Conservation (phyloP, 2,329 filamentous ascomycete genomes). For the Ophiocordyceps polyrhachis-furcata region DNA sequence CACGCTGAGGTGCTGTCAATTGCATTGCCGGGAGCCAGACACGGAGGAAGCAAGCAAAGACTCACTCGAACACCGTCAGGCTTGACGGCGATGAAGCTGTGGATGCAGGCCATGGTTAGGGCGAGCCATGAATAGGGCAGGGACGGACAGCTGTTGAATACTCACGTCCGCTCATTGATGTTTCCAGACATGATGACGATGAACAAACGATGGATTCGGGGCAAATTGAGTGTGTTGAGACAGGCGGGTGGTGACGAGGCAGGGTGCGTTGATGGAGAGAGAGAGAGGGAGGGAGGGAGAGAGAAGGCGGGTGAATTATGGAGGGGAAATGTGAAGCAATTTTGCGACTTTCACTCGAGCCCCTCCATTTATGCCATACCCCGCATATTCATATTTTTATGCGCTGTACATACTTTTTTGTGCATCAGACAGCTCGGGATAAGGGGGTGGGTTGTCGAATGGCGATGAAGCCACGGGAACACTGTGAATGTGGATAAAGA, state of each 20-base stretch:
- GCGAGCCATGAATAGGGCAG: slow-evolving; percentile 10
- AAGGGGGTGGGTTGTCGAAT: no score
- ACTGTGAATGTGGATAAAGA: no score
- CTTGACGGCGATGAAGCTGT: slow-evolving; percentile 99
- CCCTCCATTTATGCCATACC: neutral
- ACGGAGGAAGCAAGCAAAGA: neutral
- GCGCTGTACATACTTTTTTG: no score
- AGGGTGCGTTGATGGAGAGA: neutral
- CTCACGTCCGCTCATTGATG: slow-evolving; percentile 65
- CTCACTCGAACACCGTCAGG: slow-evolving; percentile 96
- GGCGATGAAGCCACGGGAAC: no score
- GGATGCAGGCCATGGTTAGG: slow-evolving; percentile 6
- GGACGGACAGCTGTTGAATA: slow-evolving; percentile 9
- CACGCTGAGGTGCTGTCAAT: slow-evolving; percentile 42
- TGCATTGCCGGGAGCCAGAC: neutral
- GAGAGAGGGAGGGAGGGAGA: no score
- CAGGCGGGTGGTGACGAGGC: neutral
- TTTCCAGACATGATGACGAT: slow-evolving; percentile 42
- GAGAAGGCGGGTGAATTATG: neutral
- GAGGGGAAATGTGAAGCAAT: neutral
- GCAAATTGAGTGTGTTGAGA: neutral
- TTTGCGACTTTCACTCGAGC: neutral
- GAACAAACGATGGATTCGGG: slow-evolving; percentile 1
- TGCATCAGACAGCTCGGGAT: no score
- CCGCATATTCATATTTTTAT: neutral